A percentile compares a stretch with the other conserved stretches of the same genome.
These are phyloP conservation scores for Isoetes taiwanensis DNA, from an alignment of 75 land plant genomes.

Conservation along the genomic window DNA sequence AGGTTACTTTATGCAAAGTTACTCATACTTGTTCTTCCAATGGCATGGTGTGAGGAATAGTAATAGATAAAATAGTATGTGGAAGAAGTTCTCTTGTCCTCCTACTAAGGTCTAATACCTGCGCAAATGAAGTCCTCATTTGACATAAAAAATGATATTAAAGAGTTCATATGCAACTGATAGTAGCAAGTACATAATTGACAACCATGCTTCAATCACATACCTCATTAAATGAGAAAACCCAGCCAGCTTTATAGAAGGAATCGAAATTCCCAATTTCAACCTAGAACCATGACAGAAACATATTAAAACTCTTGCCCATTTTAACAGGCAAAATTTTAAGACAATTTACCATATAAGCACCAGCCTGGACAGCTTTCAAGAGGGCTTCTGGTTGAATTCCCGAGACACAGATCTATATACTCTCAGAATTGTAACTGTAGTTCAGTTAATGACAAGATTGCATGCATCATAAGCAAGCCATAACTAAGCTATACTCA, in stretches of 20 bases:
- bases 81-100: slow-evolving; percentile 65
- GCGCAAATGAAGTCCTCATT: slow-evolving; percentile 10
- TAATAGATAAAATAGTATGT: slow-evolving; percentile 58
- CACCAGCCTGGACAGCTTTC: slow-evolving; percentile 82
- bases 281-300: slow-evolving; percentile 38
- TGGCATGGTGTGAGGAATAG: slow-evolving; percentile 78
- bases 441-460: too few species aligned
- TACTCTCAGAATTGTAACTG: too few species aligned
- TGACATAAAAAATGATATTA: neutral
- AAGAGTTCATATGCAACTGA: neutral
- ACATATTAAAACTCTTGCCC: neutral
- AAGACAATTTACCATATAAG: slow-evolving; percentile 48
- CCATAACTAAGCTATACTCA: too few species aligned
- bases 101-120: slow-evolving; percentile 63
- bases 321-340: neutral
- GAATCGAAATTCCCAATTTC: slow-evolving; percentile 97
- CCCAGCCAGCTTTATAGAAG: slow-evolving; percentile 55
- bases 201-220: neutral
- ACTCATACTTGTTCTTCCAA: slow-evolving; percentile 79
- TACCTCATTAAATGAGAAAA: slow-evolving; percentile 71
- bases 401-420: slow-evolving; percentile 78
- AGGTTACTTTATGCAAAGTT: neutral
- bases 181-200: neutral
- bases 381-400: slow-evolving; percentile 57
- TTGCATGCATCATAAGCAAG: too few species aligned